These are phyloP conservation scores for Trichoderma koningii DNA, from an alignment of 2,329 filamentous ascomycete genomes.

Conservation along the genomic window DNA sequence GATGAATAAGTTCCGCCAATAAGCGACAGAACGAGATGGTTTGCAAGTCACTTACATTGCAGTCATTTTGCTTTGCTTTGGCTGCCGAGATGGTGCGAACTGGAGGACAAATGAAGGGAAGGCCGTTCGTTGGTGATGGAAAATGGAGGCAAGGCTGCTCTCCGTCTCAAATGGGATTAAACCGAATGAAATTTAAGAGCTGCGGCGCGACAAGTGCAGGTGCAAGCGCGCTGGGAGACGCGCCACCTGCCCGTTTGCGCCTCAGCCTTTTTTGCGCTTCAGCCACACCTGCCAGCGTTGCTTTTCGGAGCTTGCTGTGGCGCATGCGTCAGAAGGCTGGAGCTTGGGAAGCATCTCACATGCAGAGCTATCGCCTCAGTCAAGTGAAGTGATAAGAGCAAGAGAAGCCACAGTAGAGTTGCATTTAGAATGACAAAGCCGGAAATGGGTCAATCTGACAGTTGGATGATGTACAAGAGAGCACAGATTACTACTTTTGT, in stretches of 20 bases:
- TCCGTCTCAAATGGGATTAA: neutral
- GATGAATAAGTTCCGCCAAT: neutral
- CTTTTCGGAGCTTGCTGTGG: neutral
- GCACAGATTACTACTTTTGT: too few species aligned
- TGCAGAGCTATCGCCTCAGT: neutral
- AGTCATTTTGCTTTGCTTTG: constrained; percentile 37
- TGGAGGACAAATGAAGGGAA: constrained; percentile 2
- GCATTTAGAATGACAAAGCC: neutral
- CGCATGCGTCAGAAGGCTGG: constrained; percentile 14
- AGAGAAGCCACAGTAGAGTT: neutral
- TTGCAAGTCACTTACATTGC: constrained; percentile 41
- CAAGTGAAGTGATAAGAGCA: neutral
- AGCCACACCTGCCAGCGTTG: neutral
- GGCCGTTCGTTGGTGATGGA: constrained; percentile 7
- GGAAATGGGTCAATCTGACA: neutral
- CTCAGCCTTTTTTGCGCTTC: constrained; percentile 1
- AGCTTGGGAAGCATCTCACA: neutral
- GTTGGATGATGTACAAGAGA: neutral
- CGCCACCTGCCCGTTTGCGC: constrained; percentile 22
- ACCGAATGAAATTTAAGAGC: constrained; percentile 27
- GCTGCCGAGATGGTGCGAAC: neutral
- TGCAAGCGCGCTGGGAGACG: constrained; percentile 26
- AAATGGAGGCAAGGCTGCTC: constrained; percentile 15
- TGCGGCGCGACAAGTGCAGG: constrained; percentile 18
- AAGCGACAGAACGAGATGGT: neutral